phyloP scores from a whole-genome alignment of 2,329 filamentous ascomycete genomes.

The Aspergillus sp. region DNA sequence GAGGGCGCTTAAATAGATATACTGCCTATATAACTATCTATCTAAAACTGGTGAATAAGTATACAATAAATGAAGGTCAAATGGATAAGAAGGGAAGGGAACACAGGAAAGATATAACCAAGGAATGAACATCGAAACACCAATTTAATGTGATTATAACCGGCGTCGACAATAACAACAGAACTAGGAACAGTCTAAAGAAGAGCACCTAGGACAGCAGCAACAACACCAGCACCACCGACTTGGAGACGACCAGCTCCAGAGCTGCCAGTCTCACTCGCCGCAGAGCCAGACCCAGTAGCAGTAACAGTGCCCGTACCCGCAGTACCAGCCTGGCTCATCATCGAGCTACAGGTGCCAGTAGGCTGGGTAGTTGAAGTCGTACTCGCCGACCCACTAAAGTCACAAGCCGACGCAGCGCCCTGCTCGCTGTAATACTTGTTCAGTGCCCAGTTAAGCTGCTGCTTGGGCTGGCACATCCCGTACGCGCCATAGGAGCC shows the following conservation, averaged over 20 bases:
- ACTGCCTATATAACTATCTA: no score
- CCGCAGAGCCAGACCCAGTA: background rate
- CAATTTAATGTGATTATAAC: no score
- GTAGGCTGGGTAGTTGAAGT: constrained; percentile 35
- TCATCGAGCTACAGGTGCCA: constrained; percentile 38
- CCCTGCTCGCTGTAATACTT: constrained; percentile 45
- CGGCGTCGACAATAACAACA: no score
- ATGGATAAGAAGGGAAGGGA: no score
- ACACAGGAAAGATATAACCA: no score
- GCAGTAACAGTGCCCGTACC: constrained; percentile 41
- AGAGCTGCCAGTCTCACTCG: background rate
- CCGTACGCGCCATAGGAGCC: constrained; percentile 48
- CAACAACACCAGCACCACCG: background rate
- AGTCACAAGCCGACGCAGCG: constrained; percentile 42
- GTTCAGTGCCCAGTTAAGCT: constrained; percentile 47
- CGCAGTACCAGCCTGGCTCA: constrained; percentile 41
- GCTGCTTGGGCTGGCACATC: constrained; percentile 45
- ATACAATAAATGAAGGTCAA: no score
- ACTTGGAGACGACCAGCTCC: background rate
- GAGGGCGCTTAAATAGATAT: constrained; percentile 2
- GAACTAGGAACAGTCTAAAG: no score
- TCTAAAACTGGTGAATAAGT: no score
- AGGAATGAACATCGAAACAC: no score
- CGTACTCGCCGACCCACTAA: constrained; percentile 41
- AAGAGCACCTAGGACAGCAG: background rate